These are phyloP conservation scores for Chrysoporthe deuterocubensis DNA, from an alignment of 2,329 filamentous ascomycete genomes.

Conservation along the genomic window DNA sequence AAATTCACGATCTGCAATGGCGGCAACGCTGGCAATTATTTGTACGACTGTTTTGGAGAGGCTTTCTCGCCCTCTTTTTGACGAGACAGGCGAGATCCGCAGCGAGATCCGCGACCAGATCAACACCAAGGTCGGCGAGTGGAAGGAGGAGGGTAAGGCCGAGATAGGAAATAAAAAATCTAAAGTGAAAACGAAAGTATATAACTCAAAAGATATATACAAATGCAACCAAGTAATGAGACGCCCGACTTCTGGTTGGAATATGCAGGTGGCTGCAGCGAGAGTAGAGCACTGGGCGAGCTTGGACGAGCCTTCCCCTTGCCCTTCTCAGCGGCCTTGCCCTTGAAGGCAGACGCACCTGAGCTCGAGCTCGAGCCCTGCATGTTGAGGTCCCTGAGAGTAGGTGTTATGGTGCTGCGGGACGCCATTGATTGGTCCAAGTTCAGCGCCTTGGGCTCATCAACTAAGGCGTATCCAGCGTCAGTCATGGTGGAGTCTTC, in stretches of 20 bases:
- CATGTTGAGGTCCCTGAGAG: conserved; percentile 40
- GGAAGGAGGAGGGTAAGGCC: too few species aligned
- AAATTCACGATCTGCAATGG: conserved; percentile 83
- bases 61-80: too few species aligned
- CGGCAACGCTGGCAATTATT: conserved; percentile 57
- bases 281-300: conserved; percentile 14
- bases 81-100: too few species aligned
- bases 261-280: conserved; percentile 6
- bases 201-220: too few species aligned
- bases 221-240: too few species aligned
- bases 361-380: conserved; percentile 40
- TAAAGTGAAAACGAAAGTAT: too few species aligned
- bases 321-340: conserved; percentile 39
- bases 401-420: conserved; percentile 31
- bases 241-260: conserved; percentile 41
- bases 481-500: conserved; percentile 51
- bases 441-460: conserved; percentile 35
- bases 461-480: conserved; percentile 34
- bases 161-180: too few species aligned
- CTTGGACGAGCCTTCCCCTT: conserved; percentile 36
- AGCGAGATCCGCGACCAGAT: too few species aligned
- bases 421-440: conserved; percentile 34
- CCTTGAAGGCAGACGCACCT: conserved; percentile 33
- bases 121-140: too few species aligned
- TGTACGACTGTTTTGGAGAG: conserved; percentile 82